Percentiles rank a stretch among this genome's conserved stretches.
Evolutionary conservation across 306 rosid species (phyloP).

Genomic region (Dicorynia guianensis): DNA sequence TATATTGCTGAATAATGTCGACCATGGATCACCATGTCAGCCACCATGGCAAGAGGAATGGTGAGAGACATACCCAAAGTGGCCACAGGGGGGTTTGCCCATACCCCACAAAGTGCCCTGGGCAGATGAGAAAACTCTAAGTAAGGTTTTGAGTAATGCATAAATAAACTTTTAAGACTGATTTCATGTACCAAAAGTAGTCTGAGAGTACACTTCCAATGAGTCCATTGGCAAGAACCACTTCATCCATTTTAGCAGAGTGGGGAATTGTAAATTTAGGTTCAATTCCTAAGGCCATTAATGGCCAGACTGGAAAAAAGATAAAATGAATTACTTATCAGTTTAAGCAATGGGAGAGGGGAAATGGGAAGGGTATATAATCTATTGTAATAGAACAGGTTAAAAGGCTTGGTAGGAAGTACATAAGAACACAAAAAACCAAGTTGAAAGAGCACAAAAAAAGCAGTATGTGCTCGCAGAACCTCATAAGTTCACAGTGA

Average conservation of each 20-base stretch:
- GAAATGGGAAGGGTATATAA: too few relatives aligned
- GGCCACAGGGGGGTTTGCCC: constrained; percentile 96
- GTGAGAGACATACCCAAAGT: constrained; percentile 96
- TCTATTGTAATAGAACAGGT: too few relatives aligned
- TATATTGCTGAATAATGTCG: constrained; percentile 88
- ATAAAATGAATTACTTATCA: constrained; percentile 26
- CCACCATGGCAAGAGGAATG: constrained; percentile 93
- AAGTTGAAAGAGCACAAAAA: constrained; percentile 1
- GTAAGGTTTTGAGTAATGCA: constrained; percentile 30
- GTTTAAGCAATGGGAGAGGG: not conserved
- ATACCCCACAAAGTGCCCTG: constrained; percentile 93
- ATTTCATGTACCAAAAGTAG: constrained; percentile 74
- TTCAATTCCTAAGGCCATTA: constrained; percentile 87
- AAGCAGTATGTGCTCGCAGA: not conserved
- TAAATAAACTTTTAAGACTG: constrained; percentile 19
- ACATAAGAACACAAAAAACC: too few relatives aligned
- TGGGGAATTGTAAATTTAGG: constrained; percentile 89
- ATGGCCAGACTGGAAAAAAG: constrained; percentile 75
- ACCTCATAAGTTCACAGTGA: not conserved
- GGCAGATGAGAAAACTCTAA: constrained; percentile 32
- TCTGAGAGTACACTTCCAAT: constrained; percentile 90
- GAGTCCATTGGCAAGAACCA: constrained; percentile 86
- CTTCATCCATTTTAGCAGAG: constrained; percentile 78
- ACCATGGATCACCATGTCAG: constrained; percentile 92
- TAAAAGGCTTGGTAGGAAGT: too few relatives aligned